These are phyloP conservation scores for Trypanosoma cruzi DNA, from an alignment of 208 protist genomes.

Conservation along the genomic window DNA sequence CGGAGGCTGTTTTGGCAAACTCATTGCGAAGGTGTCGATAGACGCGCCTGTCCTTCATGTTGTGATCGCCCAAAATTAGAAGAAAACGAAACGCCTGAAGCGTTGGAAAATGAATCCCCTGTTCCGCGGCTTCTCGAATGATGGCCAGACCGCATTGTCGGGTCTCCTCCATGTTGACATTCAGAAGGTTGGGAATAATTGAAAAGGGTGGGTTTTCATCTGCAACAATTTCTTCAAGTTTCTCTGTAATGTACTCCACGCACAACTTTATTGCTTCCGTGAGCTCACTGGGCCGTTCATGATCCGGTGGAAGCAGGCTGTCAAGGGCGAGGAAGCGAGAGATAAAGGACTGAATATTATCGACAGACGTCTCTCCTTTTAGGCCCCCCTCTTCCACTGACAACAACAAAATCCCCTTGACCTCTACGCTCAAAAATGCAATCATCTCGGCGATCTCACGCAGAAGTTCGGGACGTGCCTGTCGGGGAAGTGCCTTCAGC, in stretches of 20 bases:
- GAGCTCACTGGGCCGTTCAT: slow-evolving; percentile 24
- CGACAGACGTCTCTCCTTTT: slow-evolving; percentile 31
- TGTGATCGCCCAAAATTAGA: slow-evolving; percentile 60
- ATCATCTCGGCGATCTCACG: slow-evolving; percentile 53
- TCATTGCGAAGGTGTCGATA: slow-evolving; percentile 61
- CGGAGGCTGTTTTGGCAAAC: slow-evolving; percentile 69
- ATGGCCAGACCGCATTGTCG: slow-evolving; percentile 44
- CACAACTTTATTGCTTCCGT: slow-evolving; percentile 19
- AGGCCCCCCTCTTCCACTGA: slow-evolving; percentile 48
- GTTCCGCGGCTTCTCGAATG: slow-evolving; percentile 56
- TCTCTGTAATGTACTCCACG: slow-evolving; percentile 35
- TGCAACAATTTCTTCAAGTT: slow-evolving; percentile 38
- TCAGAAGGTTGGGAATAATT: slow-evolving; percentile 45
- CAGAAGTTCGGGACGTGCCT: slow-evolving; percentile 33
- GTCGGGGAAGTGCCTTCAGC: slow-evolving; percentile 41
- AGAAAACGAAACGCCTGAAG: slow-evolving; percentile 82
- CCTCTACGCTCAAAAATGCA: slow-evolving; percentile 36
- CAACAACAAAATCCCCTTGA: slow-evolving; percentile 40
- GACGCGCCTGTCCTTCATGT: slow-evolving; percentile 42
- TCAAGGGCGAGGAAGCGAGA: slow-evolving; percentile 32
- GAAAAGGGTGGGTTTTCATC: slow-evolving; percentile 47
- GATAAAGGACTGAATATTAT: slow-evolving; percentile 41
- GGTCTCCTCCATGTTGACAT: slow-evolving; percentile 37
- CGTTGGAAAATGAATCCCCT: slow-evolving; percentile 58
- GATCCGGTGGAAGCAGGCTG: slow-evolving; percentile 16